Percentiles rank a stretch among this genome's conserved stretches.
These are phyloP conservation scores for Lithospermum erythrorhizon DNA, from an alignment of 257 asterid species.

Conservation along the genomic window DNA sequence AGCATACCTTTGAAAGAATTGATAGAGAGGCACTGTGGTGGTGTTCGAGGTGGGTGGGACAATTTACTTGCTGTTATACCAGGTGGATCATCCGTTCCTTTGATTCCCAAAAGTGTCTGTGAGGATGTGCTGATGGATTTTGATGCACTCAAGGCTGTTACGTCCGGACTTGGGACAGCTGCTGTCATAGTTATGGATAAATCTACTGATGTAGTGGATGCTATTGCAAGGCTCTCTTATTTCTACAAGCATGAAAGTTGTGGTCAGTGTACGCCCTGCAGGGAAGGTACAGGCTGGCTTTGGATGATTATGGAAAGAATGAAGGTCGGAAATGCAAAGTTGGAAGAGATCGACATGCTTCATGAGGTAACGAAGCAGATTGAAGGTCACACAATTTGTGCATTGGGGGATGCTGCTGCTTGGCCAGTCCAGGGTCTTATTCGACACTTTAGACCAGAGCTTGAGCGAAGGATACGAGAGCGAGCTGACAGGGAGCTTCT, in stretches of 20 bases:
- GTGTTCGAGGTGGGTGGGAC: constrained; percentile 99
- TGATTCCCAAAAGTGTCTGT: constrained; percentile 65
- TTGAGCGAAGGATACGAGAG: constrained; percentile 88
- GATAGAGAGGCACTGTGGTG: constrained; percentile 90
- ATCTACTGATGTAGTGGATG: constrained; percentile 95
- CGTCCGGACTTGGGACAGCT: constrained; percentile 95
- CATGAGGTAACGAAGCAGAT: constrained; percentile 98
- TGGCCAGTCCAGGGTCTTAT: constrained; percentile 99
- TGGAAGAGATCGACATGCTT: constrained; percentile 98
- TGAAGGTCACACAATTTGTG: constrained; percentile 99
- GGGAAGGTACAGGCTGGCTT: constrained; percentile 99
- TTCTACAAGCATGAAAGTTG: constrained; percentile 99
- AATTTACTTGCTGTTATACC: constrained; percentile 92
- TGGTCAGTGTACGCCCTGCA: constrained; percentile 97
- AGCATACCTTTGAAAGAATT: constrained; percentile 88
- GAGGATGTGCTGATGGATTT: constrained; percentile 98
- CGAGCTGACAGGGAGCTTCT: constrained; percentile 81
- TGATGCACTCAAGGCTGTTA: constrained; percentile 96
- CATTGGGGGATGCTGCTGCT: constrained; percentile 98
- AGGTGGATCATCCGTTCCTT: constrained; percentile 94
- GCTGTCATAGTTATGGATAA: constrained; percentile 98
- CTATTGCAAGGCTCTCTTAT: constrained; percentile 87
- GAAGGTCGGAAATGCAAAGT: constrained; percentile 94
- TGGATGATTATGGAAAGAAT: constrained; percentile 99
- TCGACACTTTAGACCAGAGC: constrained; percentile 94